phyloP scores from a whole-genome alignment of 2,329 filamentous ascomycete genomes.

The Neodidymelliopsis sp. region DNA sequence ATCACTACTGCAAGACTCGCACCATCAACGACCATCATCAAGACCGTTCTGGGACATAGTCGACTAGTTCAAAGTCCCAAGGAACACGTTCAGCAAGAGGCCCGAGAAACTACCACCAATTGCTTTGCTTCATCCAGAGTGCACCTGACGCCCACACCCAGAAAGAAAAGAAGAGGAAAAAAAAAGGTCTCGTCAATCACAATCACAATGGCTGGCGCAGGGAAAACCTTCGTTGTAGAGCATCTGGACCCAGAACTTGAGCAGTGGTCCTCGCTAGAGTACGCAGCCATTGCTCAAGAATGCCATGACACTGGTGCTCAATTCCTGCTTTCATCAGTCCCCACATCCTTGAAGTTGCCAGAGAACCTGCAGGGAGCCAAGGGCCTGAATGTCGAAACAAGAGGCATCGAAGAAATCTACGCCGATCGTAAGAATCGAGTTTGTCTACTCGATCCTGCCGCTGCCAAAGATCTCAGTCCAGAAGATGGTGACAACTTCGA shows the following conservation, averaged over 20 bases:
- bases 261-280: conserved; percentile 93
- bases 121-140: background rate
- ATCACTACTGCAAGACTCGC: conserved; percentile 37
- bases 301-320: conserved; percentile 69
- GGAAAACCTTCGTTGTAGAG: conserved; percentile 90
- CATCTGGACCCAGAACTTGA: conserved; percentile 96
- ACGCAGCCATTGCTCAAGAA: conserved; percentile 85
- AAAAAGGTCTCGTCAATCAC: conserved; percentile 20
- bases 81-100: background rate
- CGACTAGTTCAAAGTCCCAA: conserved; percentile 3
- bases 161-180: conserved; percentile 22
- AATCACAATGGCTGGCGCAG: conserved; percentile 39
- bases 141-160: conserved; percentile 5
- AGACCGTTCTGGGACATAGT: conserved; percentile 14
- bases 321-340: conserved; percentile 85
- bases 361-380: conserved; percentile 64
- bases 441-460: conserved; percentile 88
- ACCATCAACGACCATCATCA: conserved; percentile 13
- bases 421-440: conserved; percentile 74
- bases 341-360: conserved; percentile 67
- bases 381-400: conserved; percentile 74
- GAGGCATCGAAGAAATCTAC: conserved; percentile 85
- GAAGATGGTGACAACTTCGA: conserved; percentile 85
- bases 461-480: conserved; percentile 79
- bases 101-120: conserved; percentile 5